Evolutionary conservation across 2,329 filamentous ascomycete species (phyloP), one percentile per base, ranked within the genome.

Genomic region (Exophiala spinifera): DNA sequence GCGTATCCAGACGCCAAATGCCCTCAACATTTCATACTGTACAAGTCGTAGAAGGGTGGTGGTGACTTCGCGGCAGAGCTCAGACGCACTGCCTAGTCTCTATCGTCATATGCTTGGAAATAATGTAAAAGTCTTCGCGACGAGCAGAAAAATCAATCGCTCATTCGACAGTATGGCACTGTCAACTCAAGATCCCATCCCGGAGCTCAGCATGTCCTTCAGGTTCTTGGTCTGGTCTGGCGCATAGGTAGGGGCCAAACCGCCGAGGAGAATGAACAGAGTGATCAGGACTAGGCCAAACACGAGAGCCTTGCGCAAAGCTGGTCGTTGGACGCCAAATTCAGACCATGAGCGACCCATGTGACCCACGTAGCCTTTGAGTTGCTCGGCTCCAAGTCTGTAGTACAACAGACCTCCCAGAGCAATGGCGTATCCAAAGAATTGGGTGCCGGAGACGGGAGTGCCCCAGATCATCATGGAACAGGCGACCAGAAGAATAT

Each of bases 271-370:
- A 61, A 89, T 70, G 72, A 94, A 85, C 63, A 92, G 72, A 49
- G 81, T 73, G 60, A 88, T 71, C 54, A 89, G 69, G 17, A 81
- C 79, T 21, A 80, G 72, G 48, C 78, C 81, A 57, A 92, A 82
- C 63, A 94, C 77, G 60, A 89, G 76, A 49, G 91, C 71, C 76
- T 92, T 91, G 75, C 91, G 88, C 66, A 88, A 78, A 44, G 85
- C 81, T 11, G 91, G 91, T 68, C 86, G 87, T 61, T 79, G 80
- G 65, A 83, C 83, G 55, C 91, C 91, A 64, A 94, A 91, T 67
- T 96, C 91, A 48, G 87, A 86, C 91, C 91, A 95, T 57, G 85
- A 82, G 69, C 90, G 87, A 67, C 80, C 79, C 51, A 80, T 86
- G 64, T 91, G 85, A 58, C 79, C 78, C 56, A 87, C 74, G 71